A percentile compares a stretch with the other conserved stretches of the same genome.
These are phyloP conservation scores for Lolium rigidum DNA, from an alignment of 176 grass and related monocot species.

Conservation along the genomic window DNA sequence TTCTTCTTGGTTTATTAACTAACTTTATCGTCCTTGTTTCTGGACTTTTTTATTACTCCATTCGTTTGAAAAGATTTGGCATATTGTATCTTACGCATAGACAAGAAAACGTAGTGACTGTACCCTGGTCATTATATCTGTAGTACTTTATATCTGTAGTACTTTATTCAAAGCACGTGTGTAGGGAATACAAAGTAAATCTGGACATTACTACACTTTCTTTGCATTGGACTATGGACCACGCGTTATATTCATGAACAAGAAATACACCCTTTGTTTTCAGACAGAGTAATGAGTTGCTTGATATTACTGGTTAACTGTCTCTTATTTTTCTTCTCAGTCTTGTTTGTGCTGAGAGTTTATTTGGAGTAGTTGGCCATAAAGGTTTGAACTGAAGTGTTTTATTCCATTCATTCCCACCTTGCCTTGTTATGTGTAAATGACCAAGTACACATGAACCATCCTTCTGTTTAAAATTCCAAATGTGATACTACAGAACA, in stretches of 20 bases:
- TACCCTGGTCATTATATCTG: neutral
- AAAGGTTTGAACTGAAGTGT: constrained; percentile 23
- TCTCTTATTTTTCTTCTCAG: constrained; percentile 18
- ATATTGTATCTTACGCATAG: neutral
- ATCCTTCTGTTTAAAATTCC: constrained; percentile 36
- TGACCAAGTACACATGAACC: neutral
- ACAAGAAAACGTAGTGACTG: neutral
- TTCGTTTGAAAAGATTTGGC: constrained; percentile 12
- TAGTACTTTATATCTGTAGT: neutral
- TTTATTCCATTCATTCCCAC: constrained; percentile 13
- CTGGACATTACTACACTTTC: neutral
- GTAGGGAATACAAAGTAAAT: neutral
- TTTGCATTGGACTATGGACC: constrained; percentile 18
- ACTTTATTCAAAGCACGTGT: constrained; percentile 11
- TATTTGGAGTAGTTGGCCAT: constrained; percentile 34
- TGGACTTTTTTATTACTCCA: constrained; percentile 23
- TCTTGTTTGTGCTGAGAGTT: constrained; percentile 37
- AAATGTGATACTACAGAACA: constrained; percentile 16
- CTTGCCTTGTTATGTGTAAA: constrained; percentile 31
- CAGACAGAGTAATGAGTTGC: constrained; percentile 34
- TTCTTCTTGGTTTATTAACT: constrained; percentile 39
- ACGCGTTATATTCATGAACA: neutral
- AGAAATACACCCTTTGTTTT: constrained; percentile 7
- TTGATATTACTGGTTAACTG: constrained; percentile 19
- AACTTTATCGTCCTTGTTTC: constrained; percentile 29